Evolutionary conservation across 306 rosid species (phyloP), one percentile per base, ranked within the genome.

Genomic region (Casuarina cunninghamiana): DNA sequence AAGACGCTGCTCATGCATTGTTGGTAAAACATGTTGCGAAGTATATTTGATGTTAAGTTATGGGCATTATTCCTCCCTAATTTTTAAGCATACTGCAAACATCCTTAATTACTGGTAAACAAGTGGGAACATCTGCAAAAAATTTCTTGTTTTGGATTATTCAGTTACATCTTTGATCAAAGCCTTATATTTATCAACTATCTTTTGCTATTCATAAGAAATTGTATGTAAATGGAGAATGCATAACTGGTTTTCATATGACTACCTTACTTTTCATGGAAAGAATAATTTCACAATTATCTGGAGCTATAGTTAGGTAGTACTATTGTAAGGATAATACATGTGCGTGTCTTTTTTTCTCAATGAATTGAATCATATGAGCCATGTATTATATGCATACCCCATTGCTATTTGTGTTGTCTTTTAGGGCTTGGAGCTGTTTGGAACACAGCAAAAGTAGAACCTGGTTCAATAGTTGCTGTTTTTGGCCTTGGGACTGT

Each of bases 401-500:
- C 39, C 10, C 13, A 58, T 58, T 26, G 10, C 10, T 58, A 9
- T 26, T 58, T 19, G 32, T 8, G 35, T 76, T 66, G 26, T 69
- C 66, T 76, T 41, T 44, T 72, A 92, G 98, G 96, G 71, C 96
- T 94, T 80, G 97, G 97, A 78, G 98, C 98, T 79, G 98, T 93
- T 79, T 93, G 98, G 98, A 93, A 93, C 92, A 91, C 98, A 32
- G 98, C 98, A 73, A 93, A 93, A 80, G 98, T 93, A 46, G 98
- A 93, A 71, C 68, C 96, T 5, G 97, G 96, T 61, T 90, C 98
- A 72, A 93, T 50, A 46, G 97, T 93, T 79, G 98, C 97, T 82
- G 76, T 93, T 66, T 93, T 93, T 82, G 98, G 98, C 78, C 96
- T 93, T 73, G 97, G 98, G 78, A 91, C 93, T 78, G 96, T 93